Conservation (phyloP, 2,329 filamentous ascomycete genomes). For the Penicillium crustosum region DNA sequence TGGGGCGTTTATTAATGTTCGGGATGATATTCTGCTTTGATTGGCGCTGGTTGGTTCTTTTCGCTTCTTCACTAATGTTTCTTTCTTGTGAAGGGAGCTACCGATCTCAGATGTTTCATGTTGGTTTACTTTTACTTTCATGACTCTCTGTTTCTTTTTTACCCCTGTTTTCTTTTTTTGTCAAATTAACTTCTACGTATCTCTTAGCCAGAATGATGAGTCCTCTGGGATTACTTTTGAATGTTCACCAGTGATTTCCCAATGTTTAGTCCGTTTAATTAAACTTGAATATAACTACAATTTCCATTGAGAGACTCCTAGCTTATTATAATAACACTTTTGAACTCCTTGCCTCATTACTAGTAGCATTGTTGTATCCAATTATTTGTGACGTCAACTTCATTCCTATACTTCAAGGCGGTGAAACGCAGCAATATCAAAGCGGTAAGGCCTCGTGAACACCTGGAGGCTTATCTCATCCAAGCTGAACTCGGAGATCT, state of each 20-base stretch:
- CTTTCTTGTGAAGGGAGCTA: not conserved
- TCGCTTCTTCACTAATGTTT: not conserved
- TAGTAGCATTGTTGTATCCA: not conserved
- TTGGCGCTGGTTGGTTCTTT: slow-evolving; percentile 5
- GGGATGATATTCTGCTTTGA: slow-evolving; percentile 49
- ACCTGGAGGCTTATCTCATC: slow-evolving; percentile 5
- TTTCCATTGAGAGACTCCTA: not conserved
- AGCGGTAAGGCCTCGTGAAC: not conserved
- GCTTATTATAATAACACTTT: not conserved
- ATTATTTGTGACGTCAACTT: not conserved
- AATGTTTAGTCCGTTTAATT: not conserved
- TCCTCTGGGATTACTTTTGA: not conserved
- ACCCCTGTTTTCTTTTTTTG: not conserved
- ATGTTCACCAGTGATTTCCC: too few species aligned
- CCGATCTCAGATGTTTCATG: not conserved
- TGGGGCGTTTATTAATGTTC: slow-evolving; percentile 77
- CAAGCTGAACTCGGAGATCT: slow-evolving; percentile 4
- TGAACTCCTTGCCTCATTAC: too few species aligned
- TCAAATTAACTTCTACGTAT: not conserved
- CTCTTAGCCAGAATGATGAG: slow-evolving; percentile 3
- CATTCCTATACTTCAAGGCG: not conserved
- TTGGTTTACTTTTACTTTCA: not conserved
- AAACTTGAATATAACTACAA: not conserved
- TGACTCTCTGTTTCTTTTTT: not conserved
- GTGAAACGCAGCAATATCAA: not conserved